Conservation (phyloP, 345 rosid genomes). For the Barbarea vulgaris region DNA sequence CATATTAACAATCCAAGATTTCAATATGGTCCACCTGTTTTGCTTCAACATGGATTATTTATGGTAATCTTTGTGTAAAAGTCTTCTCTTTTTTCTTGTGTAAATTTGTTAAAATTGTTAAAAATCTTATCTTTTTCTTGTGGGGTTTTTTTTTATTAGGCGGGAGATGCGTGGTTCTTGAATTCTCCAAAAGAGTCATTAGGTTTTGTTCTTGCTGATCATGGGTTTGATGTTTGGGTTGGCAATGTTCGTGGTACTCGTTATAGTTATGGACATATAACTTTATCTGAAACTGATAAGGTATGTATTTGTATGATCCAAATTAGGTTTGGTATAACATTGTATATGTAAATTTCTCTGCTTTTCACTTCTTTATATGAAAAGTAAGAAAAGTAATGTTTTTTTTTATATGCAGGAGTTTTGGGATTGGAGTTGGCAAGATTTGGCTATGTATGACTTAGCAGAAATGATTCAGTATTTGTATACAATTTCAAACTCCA, state of each 20-base stretch:
- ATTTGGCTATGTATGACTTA: slow-evolving; percentile 76
- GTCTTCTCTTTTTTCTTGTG: neutral
- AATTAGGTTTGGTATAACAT: neutral
- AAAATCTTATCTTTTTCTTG: slow-evolving; percentile 18
- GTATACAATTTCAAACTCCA: slow-evolving; percentile 57
- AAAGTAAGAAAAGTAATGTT: neutral
- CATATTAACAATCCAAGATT: slow-evolving; percentile 31
- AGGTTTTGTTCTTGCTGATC: slow-evolving; percentile 88
- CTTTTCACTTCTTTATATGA: neutral
- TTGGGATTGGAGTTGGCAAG: slow-evolving; percentile 99
- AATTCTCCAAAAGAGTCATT: slow-evolving; percentile 63
- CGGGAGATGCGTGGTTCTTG: slow-evolving; percentile 90
- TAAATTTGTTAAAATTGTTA: neutral
- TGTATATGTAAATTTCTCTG: neutral
- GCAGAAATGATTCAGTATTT: slow-evolving; percentile 67
- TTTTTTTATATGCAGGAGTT: slow-evolving; percentile 54
- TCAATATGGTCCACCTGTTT: slow-evolving; percentile 60
- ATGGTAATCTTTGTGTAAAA: slow-evolving; percentile 57
- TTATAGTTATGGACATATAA: slow-evolving; percentile 79
- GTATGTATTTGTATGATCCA: slow-evolving; percentile 46
- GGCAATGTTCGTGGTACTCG: slow-evolving; percentile 93
- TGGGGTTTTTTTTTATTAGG: slow-evolving; percentile 42
- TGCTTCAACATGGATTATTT: slow-evolving; percentile 90
- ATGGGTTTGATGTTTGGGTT: slow-evolving; percentile 93
- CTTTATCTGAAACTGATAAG: slow-evolving; percentile 70